Evolutionary conservation across 2,329 filamentous ascomycete species (phyloP).

Genomic region (Passalora sequoiae): DNA sequence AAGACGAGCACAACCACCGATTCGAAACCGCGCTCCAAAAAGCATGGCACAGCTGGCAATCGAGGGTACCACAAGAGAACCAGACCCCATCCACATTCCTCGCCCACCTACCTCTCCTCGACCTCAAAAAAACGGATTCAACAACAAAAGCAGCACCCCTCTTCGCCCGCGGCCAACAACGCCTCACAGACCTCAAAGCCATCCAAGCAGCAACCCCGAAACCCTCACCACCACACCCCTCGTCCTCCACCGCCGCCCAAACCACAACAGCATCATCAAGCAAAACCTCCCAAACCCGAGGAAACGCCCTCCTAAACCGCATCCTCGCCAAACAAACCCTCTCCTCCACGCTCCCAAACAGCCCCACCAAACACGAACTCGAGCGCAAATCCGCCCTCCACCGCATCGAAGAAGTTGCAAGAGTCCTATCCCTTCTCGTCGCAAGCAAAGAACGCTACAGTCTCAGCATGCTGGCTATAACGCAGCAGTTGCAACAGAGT

Average conservation of each 20-base stretch:
- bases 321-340: slow-evolving; percentile 47
- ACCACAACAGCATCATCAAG: slow-evolving; percentile 39
- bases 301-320: slow-evolving; percentile 46
- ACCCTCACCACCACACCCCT: background rate
- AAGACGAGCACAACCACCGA: slow-evolving; percentile 41
- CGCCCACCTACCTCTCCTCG: slow-evolving; percentile 51
- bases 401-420: slow-evolving; percentile 42
- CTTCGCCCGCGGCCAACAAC: slow-evolving; percentile 61
- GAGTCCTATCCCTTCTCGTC: slow-evolving; percentile 41
- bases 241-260: slow-evolving; percentile 5
- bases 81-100: slow-evolving; percentile 49
- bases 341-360: slow-evolving; percentile 18
- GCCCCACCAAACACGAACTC: slow-evolving; percentile 40
- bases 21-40: slow-evolving; percentile 48
- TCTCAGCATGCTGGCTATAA: slow-evolving; percentile 41
- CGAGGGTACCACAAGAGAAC: slow-evolving; percentile 34
- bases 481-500: slow-evolving; percentile 43
- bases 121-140: slow-evolving; percentile 50
- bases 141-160: slow-evolving; percentile 50
- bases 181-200: slow-evolving; percentile 63
- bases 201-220: slow-evolving; percentile 33
- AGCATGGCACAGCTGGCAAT: slow-evolving; percentile 42
- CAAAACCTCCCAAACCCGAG: slow-evolving; percentile 36
- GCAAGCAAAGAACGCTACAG: slow-evolving; percentile 36
- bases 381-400: slow-evolving; percentile 46